Base-by-base conservation (phyloP, 169 alveolate genomes). In the Plasmodium falciparum region DNA sequence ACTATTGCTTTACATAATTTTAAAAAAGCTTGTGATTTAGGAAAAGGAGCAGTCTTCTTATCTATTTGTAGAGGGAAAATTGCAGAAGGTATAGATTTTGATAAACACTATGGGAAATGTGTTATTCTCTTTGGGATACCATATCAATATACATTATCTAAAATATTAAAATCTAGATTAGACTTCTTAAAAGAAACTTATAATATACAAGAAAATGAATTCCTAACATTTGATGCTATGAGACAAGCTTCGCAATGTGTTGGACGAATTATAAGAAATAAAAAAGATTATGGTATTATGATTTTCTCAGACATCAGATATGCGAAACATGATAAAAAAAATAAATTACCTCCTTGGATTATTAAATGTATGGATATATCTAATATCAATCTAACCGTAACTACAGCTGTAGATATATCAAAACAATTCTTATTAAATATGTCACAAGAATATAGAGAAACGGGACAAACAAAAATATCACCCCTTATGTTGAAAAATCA, bases 21-120 rank as follows among this genome's bases (percentile, higher is more conserved):
- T 73, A 88, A 99, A 73, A 96, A 96, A 90, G 99, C 99, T 4
- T 98, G 99, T 75, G 99, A 98, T 88, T 94, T 96, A 9, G 99
- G 99, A 12, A 94, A 99, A 50, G 99, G 99, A 0, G 99, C 99
- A 0, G 97, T 98, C 13, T 98, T 98, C 92, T 94, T 98, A 59
- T 96, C 99, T 33, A 97, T 98, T 52, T 99, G 99, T 50, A 95
- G 99, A 70, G 99, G 99, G 0, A 97, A 98, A 92, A 99, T 98
- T 24, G 99, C 99, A 1, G 99, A 98, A 93, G 99, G 99, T n/a
- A 98, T 98, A 49, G 99, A 98, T 93, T 98, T 98, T 91, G 99
- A 98, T 73, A 97, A 98, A 2, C 99, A 98, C 90, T 98, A 98
- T 90, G 99, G 99, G 17, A 96, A 99, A 9, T 97, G 99, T 92